phyloP scores from a whole-genome alignment of 73 alveolate genomes.

The Diophrys sp. region DNA sequence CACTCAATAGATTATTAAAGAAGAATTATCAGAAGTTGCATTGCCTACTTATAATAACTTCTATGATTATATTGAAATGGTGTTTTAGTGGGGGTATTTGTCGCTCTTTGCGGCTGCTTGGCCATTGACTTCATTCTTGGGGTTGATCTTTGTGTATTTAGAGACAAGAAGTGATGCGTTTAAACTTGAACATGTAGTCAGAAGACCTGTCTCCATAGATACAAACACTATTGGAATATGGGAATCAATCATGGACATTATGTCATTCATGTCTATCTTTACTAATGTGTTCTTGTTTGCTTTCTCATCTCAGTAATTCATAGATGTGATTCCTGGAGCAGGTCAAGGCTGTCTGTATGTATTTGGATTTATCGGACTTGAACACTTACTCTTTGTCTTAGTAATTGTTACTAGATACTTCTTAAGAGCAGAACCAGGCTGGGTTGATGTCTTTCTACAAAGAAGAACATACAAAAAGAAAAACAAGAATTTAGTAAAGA shows the following conservation, averaged over 20 bases:
- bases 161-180: conserved; percentile 67
- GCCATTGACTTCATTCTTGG: conserved; percentile 65
- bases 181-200: conserved; percentile 48
- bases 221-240: conserved; percentile 45
- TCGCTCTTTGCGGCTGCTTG: conserved; percentile 79
- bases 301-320: conserved; percentile 28
- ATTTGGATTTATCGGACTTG: conserved; percentile 25
- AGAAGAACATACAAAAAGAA: conserved; percentile 14
- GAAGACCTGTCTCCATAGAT: conserved; percentile 42
- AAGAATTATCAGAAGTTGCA: conserved; percentile 50
- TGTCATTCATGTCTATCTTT: conserved; percentile 37
- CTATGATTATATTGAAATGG: conserved; percentile 67
- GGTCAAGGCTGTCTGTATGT: neutral
- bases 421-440: conserved; percentile 21
- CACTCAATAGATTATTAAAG: neutral
- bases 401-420: conserved; percentile 19
- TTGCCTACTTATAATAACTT: conserved; percentile 47
- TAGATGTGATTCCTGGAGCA: neutral
- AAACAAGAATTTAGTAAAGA: neutral
- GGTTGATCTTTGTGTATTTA: conserved; percentile 52
- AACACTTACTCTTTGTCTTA: conserved; percentile 32
- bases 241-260: conserved; percentile 36
- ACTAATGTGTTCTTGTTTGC: conserved; percentile 50
- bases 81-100: conserved; percentile 73
- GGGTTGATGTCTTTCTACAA: conserved; percentile 41